A percentile compares a stretch with the other conserved stretches of the same genome.
phyloP scores from a whole-genome alignment of 805 yeast species.

The Cyberlindnera saturnus region DNA sequence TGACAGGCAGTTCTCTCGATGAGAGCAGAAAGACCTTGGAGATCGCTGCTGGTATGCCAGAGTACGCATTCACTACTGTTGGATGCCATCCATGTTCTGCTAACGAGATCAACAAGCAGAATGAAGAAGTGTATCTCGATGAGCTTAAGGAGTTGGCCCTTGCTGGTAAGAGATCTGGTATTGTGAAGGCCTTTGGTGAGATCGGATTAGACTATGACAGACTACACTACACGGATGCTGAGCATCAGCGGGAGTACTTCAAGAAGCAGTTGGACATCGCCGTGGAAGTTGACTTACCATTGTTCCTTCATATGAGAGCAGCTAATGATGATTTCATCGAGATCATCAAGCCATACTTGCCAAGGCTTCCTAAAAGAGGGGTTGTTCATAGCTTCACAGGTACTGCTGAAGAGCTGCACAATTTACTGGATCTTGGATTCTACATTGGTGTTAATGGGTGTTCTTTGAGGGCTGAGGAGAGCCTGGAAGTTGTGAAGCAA shows the following conservation, averaged over 20 bases:
- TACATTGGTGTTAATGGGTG: constrained; percentile 90
- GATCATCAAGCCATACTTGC: constrained; percentile 52
- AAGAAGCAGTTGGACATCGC: constrained; percentile 66
- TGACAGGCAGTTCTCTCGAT: constrained; percentile 74
- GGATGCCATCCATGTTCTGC: constrained; percentile 97
- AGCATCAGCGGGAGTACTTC: constrained; percentile 64
- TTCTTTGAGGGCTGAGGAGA: constrained; percentile 74
- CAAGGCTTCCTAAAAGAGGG: constrained; percentile 37
- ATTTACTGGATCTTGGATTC: constrained; percentile 52
- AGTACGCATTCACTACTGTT: constrained; percentile 55
- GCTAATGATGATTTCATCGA: constrained; percentile 74
- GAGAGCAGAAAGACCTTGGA: constrained; percentile 63
- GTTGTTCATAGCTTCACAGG: constrained; percentile 97
- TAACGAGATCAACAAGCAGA: constrained; percentile 35
- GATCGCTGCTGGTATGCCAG: constrained; percentile 35
- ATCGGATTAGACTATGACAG: constrained; percentile 94
- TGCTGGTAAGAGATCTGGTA: constrained; percentile 41
- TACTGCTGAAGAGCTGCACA: constrained; percentile 51
- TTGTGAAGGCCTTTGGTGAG: constrained; percentile 86
- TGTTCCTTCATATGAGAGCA: constrained; percentile 86
- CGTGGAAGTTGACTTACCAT: constrained; percentile 56
- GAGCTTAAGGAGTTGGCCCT: constrained; percentile 44
- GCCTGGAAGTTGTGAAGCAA: constrained; percentile 52
- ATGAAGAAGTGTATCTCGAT: constrained; percentile 35
- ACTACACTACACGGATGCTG: constrained; percentile 64